phyloP scores from a whole-genome alignment of 495 filamentous ascomycete genomes.

The Xylaria flabelliformis region DNA sequence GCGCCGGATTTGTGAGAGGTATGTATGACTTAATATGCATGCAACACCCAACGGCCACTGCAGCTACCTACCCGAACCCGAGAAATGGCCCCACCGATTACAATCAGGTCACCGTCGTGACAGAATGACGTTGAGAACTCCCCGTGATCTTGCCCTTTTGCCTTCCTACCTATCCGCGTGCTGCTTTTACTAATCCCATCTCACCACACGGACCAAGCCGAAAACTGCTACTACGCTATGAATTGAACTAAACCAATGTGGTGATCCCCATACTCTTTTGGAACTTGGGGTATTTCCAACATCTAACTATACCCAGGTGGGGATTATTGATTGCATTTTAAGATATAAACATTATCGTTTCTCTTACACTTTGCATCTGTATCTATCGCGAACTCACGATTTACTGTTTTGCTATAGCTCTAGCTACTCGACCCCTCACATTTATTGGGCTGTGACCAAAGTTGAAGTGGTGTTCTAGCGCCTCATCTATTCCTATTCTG shows the following conservation, averaged over 20 bases:
- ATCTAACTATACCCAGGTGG: not conserved
- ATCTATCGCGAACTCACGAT: not conserved
- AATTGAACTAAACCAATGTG: slow-evolving; percentile 2
- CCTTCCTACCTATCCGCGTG: slow-evolving; percentile 18
- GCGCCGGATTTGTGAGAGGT: not conserved
- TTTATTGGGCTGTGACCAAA: not conserved
- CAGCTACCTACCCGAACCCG: not conserved
- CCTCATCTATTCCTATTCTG: not conserved
- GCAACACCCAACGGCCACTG: not conserved
- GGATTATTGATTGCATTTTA: not conserved
- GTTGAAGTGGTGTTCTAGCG: slow-evolving; percentile 4
- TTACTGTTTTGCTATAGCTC: too few species aligned
- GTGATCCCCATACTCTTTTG: not conserved
- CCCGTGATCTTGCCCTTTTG: not conserved
- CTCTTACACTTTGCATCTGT: not conserved
- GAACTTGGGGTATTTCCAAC: not conserved
- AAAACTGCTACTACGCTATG: not conserved
- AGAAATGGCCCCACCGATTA: slow-evolving; percentile 9
- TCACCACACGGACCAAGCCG: slow-evolving; percentile 8
- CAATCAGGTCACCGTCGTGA: slow-evolving; percentile 12
- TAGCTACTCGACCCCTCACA: slow-evolving; percentile 13
- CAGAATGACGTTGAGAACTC: slow-evolving; percentile 18
- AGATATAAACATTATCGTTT: not conserved
- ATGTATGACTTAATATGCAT: not conserved
- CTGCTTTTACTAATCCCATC: slow-evolving; percentile 18